These are phyloP conservation scores for Neurospora terricola DNA, from an alignment of 495 filamentous ascomycete genomes.

Conservation along the genomic window DNA sequence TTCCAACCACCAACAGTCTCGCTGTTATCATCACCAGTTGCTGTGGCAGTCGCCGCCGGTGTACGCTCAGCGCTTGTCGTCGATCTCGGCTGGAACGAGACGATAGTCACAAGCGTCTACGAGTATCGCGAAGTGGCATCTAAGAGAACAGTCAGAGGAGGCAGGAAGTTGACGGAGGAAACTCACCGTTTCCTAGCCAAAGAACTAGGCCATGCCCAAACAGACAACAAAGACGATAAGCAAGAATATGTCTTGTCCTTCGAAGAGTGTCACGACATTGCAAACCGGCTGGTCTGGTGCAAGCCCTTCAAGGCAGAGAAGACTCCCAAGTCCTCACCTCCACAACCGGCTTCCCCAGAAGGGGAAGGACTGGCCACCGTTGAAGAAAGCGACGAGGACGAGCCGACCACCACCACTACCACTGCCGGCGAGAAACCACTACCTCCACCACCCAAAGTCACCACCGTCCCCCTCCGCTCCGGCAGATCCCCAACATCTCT, in stretches of 20 bases:
- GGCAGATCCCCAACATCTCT: slow-evolving; percentile 38
- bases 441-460: slow-evolving; percentile 1
- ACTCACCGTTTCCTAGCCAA: slow-evolving; percentile 54
- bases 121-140: slow-evolving; percentile 74
- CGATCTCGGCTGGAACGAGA: slow-evolving; percentile 88
- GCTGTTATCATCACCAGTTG: slow-evolving; percentile 62
- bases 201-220: slow-evolving; percentile 13
- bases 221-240: neutral
- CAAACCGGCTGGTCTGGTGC: slow-evolving; percentile 69
- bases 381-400: slow-evolving; percentile 38
- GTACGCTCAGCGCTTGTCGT: slow-evolving; percentile 71
- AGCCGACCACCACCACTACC: slow-evolving; percentile 6
- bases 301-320: slow-evolving; percentile 20
- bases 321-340: neutral
- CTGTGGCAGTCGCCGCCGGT: slow-evolving; percentile 67
- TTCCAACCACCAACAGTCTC: slow-evolving; percentile 77
- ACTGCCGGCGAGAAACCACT: slow-evolving; percentile 22
- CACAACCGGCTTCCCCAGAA: slow-evolving; percentile 5
- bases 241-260: slow-evolving; percentile 41
- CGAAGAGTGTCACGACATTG: slow-evolving; percentile 69
- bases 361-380: slow-evolving; percentile 33
- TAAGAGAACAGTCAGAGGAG: slow-evolving; percentile 61
- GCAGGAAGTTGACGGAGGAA: slow-evolving; percentile 55
- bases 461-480: slow-evolving; percentile 41
- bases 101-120: slow-evolving; percentile 68